Conservation (phyloP, 78 protist species). For the Chrysochromulina tobinii region DNA sequence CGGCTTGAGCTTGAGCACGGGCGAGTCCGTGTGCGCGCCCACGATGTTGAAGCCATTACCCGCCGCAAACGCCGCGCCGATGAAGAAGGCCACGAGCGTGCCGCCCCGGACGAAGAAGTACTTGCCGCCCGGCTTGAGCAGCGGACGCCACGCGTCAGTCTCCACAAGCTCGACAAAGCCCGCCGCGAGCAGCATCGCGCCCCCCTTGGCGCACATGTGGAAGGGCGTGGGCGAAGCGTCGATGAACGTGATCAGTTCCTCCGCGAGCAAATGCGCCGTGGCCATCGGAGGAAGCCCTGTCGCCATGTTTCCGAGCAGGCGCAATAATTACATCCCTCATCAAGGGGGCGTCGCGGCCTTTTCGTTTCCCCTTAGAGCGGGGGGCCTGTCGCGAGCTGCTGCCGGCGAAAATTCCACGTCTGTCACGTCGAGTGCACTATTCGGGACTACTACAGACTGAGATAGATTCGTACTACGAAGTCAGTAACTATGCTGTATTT, state of each 20-base stretch:
- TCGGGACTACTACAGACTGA: too few species aligned
- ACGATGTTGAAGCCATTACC: slow-evolving; percentile 39
- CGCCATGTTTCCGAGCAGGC: too few species aligned
- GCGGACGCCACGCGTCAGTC: slow-evolving; percentile 19
- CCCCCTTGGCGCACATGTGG: neutral
- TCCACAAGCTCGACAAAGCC: slow-evolving; percentile 73
- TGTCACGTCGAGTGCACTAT: too few species aligned
- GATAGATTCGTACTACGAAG: too few species aligned
- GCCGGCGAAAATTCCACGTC: too few species aligned
- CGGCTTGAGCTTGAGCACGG: slow-evolving; percentile 10
- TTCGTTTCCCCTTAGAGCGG: too few species aligned
- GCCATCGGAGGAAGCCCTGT: too few species aligned
- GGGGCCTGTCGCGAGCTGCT: too few species aligned
- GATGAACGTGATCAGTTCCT: neutral
- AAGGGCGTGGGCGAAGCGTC: slow-evolving; percentile 17
- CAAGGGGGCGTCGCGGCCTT: too few species aligned
- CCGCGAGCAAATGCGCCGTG: too few species aligned
- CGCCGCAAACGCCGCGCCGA: slow-evolving; percentile 77
- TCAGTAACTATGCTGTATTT: too few species aligned
- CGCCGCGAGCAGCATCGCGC: neutral
- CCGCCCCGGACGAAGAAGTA: slow-evolving; percentile 87
- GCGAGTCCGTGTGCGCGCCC: slow-evolving; percentile 46
- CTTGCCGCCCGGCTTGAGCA: slow-evolving; percentile 60
- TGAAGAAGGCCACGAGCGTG: slow-evolving; percentile 84
- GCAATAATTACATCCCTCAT: too few species aligned